These are phyloP conservation scores for Metschnikowia colocasiae DNA, from an alignment of 805 yeast genomes.

Conservation along the genomic window DNA sequence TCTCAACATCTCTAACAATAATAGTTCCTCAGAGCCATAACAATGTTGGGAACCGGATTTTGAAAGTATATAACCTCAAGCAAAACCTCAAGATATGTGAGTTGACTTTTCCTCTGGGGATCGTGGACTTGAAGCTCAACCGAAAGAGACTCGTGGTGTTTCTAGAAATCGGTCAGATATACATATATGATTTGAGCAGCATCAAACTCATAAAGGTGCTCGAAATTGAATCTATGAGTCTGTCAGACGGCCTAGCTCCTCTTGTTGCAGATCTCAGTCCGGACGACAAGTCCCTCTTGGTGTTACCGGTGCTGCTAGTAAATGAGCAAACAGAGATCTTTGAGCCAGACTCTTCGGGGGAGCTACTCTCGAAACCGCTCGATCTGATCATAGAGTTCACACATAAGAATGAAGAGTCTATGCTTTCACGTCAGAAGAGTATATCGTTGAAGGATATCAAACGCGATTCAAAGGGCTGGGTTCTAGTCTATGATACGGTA, in stretches of 20 bases:
- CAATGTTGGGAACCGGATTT: constrained; percentile 26
- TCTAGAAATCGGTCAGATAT: constrained; percentile 69
- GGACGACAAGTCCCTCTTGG: constrained; percentile 34
- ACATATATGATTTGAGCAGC: constrained; percentile 85
- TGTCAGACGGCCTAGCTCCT: constrained; percentile 6
- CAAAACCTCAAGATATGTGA: constrained; percentile 68
- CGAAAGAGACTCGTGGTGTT: constrained; percentile 77
- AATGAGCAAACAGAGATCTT: constrained; percentile 32
- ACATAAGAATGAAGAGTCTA: constrained; percentile 19
- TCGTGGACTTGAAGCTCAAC: constrained; percentile 71
- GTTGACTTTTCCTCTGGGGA: constrained; percentile 74
- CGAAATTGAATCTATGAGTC: constrained; percentile 21
- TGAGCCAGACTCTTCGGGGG: constrained; percentile 14
- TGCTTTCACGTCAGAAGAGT: constrained; percentile 13
- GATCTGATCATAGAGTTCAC: constrained; percentile 24
- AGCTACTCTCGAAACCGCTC: not conserved
- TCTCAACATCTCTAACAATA: constrained; percentile 40
- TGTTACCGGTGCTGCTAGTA: constrained; percentile 30
- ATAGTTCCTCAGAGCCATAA: constrained; percentile 31
- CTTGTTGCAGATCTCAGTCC: constrained; percentile 36
- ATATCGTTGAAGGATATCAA: constrained; percentile 28
- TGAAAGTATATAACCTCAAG: constrained; percentile 39
- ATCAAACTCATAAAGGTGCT: constrained; percentile 63
- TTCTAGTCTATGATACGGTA: constrained; percentile 39
- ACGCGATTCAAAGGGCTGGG: constrained; percentile 33